Evolutionary conservation across 352 stramenopile species (phyloP).

Genomic region (Phytophthora pseudosyringae): DNA sequence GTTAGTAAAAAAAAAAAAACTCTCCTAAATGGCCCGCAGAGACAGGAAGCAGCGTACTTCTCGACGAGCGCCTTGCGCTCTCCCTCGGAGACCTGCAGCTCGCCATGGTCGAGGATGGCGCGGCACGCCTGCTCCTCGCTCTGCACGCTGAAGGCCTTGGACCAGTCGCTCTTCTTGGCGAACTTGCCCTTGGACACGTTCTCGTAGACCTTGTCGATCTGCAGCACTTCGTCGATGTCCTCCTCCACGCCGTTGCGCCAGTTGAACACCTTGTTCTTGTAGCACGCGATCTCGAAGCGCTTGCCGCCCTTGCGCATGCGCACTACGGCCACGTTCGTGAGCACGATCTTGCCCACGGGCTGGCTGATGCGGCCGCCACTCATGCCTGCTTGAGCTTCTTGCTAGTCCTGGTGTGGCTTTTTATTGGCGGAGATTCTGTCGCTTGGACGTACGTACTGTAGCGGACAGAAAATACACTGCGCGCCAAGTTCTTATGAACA

Average conservation of each 20-base stretch:
- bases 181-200: constrained; percentile 98
- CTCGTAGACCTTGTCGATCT: constrained; percentile 97
- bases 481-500: neutral
- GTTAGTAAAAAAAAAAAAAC: constrained; percentile 10
- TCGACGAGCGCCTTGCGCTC: constrained; percentile 94
- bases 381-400: constrained; percentile 30
- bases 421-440: constrained; percentile 2
- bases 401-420: too few species aligned
- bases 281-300: constrained; percentile 99
- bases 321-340: constrained; percentile 99
- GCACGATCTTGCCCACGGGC: constrained; percentile 84
- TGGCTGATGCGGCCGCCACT: constrained; percentile 77
- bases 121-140: constrained; percentile 93
- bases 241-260: constrained; percentile 98
- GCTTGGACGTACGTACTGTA: neutral
- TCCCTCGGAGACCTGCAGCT: constrained; percentile 97
- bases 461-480: neutral
- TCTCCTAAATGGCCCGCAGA: neutral
- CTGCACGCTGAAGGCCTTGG: constrained; percentile 93
- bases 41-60: constrained; percentile 49
- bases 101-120: constrained; percentile 96
- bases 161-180: constrained; percentile 94
- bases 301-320: constrained; percentile 95
- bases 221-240: constrained; percentile 98
- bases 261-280: constrained; percentile 99